Conservation (phyloP, 1,139 yeast genomes). For the Barnettozyma hawaiiensis region DNA sequence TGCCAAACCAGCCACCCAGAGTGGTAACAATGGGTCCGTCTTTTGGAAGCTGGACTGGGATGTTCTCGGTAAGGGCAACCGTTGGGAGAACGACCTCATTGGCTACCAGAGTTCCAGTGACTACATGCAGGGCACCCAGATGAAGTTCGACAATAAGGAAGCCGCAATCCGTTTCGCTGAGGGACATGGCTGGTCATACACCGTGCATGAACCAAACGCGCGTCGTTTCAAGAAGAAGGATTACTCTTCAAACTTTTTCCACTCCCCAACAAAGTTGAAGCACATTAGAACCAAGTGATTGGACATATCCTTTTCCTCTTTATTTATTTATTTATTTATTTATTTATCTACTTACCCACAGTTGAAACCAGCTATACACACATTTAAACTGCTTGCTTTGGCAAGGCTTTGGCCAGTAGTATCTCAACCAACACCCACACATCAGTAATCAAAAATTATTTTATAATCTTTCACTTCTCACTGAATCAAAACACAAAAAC, state of each 20-base stretch:
- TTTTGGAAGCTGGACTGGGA: constrained; percentile 89
- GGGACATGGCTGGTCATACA: constrained; percentile 83
- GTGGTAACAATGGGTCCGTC: constrained; percentile 42
- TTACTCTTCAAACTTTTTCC: constrained; percentile 67
- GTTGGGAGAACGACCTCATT: constrained; percentile 88
- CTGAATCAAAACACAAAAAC: background rate
- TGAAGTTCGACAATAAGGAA: constrained; percentile 71
- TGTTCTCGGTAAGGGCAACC: constrained; percentile 64
- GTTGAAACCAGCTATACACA: background rate
- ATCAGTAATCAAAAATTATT: background rate
- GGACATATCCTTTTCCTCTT: too few species aligned
- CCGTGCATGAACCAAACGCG: constrained; percentile 74
- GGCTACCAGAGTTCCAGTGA: constrained; percentile 83
- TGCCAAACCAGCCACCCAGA: constrained; percentile 78
- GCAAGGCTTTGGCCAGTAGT: too few species aligned
- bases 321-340: constrained; percentile 13
- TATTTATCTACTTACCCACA: background rate
- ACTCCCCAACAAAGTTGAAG: constrained; percentile 67
- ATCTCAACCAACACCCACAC: background rate
- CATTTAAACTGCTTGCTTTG: background rate
- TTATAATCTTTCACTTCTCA: background rate
- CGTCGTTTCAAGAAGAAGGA: constrained; percentile 73
- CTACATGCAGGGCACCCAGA: constrained; percentile 80
- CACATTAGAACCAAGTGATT: constrained; percentile 78
- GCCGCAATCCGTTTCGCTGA: constrained; percentile 76